A percentile compares a stretch with the other conserved stretches of the same genome.
phyloP scores from a whole-genome alignment of 352 stramenopile genomes.

The Peronospora farinosa region DNA sequence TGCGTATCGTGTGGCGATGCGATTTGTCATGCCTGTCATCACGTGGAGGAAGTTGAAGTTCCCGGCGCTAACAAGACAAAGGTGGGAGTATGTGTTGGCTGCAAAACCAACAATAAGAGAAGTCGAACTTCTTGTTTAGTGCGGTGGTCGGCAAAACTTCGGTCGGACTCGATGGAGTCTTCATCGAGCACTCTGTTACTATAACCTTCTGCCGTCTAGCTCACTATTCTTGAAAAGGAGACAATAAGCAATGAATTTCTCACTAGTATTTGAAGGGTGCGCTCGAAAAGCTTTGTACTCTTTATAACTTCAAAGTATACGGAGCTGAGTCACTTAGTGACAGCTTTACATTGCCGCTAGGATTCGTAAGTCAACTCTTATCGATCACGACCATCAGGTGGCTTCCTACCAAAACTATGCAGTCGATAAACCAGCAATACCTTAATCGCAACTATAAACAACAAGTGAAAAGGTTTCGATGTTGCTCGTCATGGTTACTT shows the following conservation, averaged over 20 bases:
- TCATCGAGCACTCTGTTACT: constrained; percentile 11
- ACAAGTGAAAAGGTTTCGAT: too few relatives aligned
- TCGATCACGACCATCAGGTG: neutral
- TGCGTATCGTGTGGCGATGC: constrained; percentile 46
- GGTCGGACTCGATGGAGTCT: constrained; percentile 17
- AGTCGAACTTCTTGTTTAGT: constrained; percentile 7
- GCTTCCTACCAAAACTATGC: too few relatives aligned
- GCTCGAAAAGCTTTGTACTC: too few relatives aligned
- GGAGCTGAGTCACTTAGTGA: too few relatives aligned
- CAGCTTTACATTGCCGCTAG: neutral
- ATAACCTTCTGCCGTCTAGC: constrained; percentile 3
- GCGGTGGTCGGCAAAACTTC: constrained; percentile 18
- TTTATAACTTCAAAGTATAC: too few relatives aligned
- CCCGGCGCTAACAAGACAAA: constrained; percentile 20
- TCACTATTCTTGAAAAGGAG: constrained; percentile 2
- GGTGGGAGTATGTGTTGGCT: constrained; percentile 29
- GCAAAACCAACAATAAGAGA: constrained; percentile 13
- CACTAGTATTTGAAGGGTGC: neutral
- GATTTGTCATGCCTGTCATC: constrained; percentile 40
- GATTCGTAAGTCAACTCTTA: neutral
- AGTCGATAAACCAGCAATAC: too few relatives aligned
- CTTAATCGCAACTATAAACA: too few relatives aligned
- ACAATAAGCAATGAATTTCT: neutral
- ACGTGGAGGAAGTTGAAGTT: constrained; percentile 33
- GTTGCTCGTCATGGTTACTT: too few relatives aligned